Conservation (phyloP, 345 rosid genomes). For the Aquilaria malaccensis region DNA sequence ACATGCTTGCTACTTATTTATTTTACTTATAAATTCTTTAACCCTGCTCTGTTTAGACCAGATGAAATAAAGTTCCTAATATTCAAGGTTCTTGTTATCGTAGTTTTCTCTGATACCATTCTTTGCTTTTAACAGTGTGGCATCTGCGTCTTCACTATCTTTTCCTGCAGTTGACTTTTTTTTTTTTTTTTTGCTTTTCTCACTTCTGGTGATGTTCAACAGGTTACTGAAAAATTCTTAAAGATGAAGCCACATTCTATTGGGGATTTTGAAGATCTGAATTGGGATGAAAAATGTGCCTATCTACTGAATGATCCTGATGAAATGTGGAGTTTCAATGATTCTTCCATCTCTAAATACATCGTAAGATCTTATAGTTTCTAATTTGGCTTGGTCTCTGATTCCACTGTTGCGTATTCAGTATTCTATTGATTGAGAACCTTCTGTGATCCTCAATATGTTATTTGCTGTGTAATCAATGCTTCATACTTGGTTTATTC, state of each 20-base stretch:
- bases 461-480: conserved; percentile 12
- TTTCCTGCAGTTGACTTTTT: no score
- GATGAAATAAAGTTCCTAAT: no score
- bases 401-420: no score
- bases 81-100: no score
- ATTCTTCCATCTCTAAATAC: conserved; percentile 69
- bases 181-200: neutral
- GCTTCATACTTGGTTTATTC: conserved; percentile 9
- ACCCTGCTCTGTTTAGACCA: no score
- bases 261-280: conserved; percentile 36
- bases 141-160: no score
- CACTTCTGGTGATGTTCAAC: conserved; percentile 11
- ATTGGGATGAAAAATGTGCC: conserved; percentile 62
- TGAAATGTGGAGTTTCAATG: conserved; percentile 79
- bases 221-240: conserved; percentile 75
- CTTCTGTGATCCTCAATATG: conserved; percentile 5
- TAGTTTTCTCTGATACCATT: no score
- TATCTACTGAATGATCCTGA: conserved; percentile 59
- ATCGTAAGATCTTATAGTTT: conserved; percentile 48
- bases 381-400: neutral
- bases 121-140: no score
- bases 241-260: conserved; percentile 53
- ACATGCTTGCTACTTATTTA: no score
- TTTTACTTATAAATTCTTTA: no score
- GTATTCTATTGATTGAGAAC: no score